Evolutionary conservation across 2,329 filamentous ascomycete genomes (phyloP).

Genomic region (Neoascochyta sp.): DNA sequence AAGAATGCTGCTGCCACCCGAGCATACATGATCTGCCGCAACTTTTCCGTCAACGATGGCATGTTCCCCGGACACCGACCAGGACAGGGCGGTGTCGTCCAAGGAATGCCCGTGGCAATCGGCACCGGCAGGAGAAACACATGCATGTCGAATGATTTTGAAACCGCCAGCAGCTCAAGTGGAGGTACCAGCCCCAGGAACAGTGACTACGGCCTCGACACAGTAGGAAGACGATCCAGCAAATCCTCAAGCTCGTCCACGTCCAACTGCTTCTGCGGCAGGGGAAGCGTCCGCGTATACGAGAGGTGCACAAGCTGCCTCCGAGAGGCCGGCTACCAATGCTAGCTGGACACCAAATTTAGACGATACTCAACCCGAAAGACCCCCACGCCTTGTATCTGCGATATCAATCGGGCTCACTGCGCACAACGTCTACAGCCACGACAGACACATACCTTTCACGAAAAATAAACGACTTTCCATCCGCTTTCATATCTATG

Average conservation of each 20-base stretch:
- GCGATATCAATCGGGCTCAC: slow-evolving; percentile 4
- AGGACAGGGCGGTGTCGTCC: slow-evolving; percentile 52
- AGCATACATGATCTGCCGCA: slow-evolving; percentile 95
- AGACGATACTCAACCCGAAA: slow-evolving; percentile 1
- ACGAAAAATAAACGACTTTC: slow-evolving; percentile 5
- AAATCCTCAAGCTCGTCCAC: slow-evolving; percentile 30
- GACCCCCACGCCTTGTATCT: slow-evolving; percentile 1
- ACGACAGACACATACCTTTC: slow-evolving; percentile 2
- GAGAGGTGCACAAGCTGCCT: slow-evolving; percentile 44
- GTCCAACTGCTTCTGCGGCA: slow-evolving; percentile 36
- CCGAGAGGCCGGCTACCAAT: slow-evolving; percentile 40
- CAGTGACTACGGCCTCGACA: slow-evolving; percentile 45
- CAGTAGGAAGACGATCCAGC: slow-evolving; percentile 31
- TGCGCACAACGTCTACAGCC: too few relatives aligned
- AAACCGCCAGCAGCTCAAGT: slow-evolving; percentile 51
- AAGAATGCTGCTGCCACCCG: slow-evolving; percentile 93
- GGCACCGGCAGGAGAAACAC: slow-evolving; percentile 55
- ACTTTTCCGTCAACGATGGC: slow-evolving; percentile 94
- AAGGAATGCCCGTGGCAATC: slow-evolving; percentile 62
- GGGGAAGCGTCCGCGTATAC: slow-evolving; percentile 40
- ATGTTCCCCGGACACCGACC: slow-evolving; percentile 65
- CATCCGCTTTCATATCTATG: slow-evolving; percentile 1
- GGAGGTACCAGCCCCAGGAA: slow-evolving; percentile 55
- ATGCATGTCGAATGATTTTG: slow-evolving; percentile 48
- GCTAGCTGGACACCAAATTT: slow-evolving; percentile 6